Evolutionary conservation across 2,329 filamentous ascomycete species (phyloP).

Genomic region (Trichoderma polysporum): DNA sequence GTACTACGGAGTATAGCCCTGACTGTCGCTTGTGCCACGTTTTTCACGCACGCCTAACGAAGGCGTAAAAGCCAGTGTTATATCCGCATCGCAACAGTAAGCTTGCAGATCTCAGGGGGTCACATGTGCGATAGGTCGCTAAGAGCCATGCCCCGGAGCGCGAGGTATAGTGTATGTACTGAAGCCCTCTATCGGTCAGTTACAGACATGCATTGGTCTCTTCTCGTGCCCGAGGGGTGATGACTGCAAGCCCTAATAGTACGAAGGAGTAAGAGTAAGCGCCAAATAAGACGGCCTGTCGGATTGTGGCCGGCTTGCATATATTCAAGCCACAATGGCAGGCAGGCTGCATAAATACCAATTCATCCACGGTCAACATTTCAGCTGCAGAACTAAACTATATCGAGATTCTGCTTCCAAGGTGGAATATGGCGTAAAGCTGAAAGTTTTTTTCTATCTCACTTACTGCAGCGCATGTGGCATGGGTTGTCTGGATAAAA

Average conservation of each 20-base stretch:
- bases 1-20: neutral
- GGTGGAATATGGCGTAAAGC: neutral
- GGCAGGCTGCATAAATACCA: slow-evolving; percentile 4
- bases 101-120: neutral
- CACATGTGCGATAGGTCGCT: neutral
- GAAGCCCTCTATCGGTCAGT: neutral
- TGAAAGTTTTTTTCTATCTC: neutral
- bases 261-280: neutral
- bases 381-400: slow-evolving; percentile 3
- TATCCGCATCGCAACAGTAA: neutral
- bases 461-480: neutral
- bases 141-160: neutral
- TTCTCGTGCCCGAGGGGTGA: neutral
- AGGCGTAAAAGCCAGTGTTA: neutral
- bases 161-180: neutral
- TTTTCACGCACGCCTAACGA: slow-evolving; percentile 1
- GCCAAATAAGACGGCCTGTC: neutral
- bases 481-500: neutral
- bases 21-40: slow-evolving; percentile 17
- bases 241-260: neutral
- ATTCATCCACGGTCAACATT: neutral
- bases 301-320: slow-evolving; percentile 10
- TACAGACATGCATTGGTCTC: neutral
- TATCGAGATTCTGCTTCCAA: slow-evolving; percentile 5
- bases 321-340: neutral